Evolutionary conservation across 2,329 filamentous ascomycete genomes (phyloP).

Genomic region (Colletotrichum sp.): DNA sequence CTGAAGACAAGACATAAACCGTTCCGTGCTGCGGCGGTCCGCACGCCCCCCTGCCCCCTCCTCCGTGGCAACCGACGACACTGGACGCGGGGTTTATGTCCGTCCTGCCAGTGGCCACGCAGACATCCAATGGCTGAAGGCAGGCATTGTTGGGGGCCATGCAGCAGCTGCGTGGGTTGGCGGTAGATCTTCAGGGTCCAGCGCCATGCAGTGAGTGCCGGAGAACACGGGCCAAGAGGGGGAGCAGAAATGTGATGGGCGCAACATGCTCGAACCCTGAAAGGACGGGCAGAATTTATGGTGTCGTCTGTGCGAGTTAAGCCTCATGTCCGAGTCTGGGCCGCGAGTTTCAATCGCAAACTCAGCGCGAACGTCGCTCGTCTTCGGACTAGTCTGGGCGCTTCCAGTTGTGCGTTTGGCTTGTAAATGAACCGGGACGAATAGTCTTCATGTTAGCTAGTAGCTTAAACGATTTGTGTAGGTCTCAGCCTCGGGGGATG

Average conservation of each 20-base stretch:
- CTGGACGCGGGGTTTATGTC: neutral
- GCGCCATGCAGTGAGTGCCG: neutral
- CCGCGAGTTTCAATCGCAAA: neutral
- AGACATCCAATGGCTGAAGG: neutral
- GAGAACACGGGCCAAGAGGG: neutral
- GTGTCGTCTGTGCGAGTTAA: conserved; percentile 3
- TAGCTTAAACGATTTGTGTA: neutral
- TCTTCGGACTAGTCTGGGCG: neutral
- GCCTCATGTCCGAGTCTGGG: conserved; percentile 2
- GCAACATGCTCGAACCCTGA: neutral
- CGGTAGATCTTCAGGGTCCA: neutral
- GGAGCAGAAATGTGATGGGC: neutral
- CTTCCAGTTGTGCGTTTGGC: neutral
- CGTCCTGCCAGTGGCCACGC: neutral
- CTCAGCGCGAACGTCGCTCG: neutral
- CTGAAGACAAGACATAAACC: neutral
- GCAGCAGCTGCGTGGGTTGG: neutral
- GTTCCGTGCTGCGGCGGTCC: neutral
- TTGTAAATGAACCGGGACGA: neutral
- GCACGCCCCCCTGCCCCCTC: neutral
- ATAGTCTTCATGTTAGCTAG: neutral
- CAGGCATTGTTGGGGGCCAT: neutral
- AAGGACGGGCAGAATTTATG: neutral
- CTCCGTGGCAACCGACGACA: neutral
- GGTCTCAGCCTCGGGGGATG: neutral